phyloP scores from a whole-genome alignment of 495 filamentous ascomycete genomes.

The Hypoxylon lenormandii region DNA sequence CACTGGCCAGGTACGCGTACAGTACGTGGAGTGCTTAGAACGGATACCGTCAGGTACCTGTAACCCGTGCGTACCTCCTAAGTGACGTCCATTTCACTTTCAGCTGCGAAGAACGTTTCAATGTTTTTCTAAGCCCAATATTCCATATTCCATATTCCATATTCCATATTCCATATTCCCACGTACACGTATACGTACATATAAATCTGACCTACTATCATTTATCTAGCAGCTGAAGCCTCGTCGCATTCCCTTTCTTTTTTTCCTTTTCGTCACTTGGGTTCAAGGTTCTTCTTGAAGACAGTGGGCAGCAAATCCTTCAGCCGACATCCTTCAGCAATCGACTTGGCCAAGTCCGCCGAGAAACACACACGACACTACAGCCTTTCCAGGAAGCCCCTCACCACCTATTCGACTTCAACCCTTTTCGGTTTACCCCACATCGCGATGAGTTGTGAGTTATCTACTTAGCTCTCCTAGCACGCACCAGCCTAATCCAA shows the following conservation, averaged over 20 bases:
- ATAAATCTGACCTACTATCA: constrained; percentile 1
- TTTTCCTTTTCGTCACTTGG: neutral
- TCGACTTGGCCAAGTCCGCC: constrained; percentile 10
- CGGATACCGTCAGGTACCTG: neutral
- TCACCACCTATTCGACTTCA: constrained; percentile 15
- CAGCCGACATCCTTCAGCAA: neutral
- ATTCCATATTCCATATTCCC: neutral
- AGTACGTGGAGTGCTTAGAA: neutral
- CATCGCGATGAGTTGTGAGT: constrained; percentile 55
- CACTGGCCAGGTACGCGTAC: constrained; percentile 18
- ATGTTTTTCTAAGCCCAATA: constrained; percentile 27
- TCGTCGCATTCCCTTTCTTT: neutral
- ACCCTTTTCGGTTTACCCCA: constrained; percentile 41
- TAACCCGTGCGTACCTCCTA: neutral
- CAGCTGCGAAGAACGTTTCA: neutral
- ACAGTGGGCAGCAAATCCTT: too few relatives aligned
- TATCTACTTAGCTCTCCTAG: constrained; percentile 17
- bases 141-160: too few relatives aligned
- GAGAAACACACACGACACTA: constrained; percentile 8
- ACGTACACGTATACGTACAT: neutral
- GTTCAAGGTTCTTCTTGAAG: neutral
- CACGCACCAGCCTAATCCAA: constrained; percentile 7
- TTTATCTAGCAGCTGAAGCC: constrained; percentile 7
- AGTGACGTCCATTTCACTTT: neutral
- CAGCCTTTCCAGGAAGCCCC: constrained; percentile 16